These are phyloP conservation scores for Monilinia laxa DNA, from an alignment of 2,329 filamentous ascomycete genomes.

Conservation along the genomic window DNA sequence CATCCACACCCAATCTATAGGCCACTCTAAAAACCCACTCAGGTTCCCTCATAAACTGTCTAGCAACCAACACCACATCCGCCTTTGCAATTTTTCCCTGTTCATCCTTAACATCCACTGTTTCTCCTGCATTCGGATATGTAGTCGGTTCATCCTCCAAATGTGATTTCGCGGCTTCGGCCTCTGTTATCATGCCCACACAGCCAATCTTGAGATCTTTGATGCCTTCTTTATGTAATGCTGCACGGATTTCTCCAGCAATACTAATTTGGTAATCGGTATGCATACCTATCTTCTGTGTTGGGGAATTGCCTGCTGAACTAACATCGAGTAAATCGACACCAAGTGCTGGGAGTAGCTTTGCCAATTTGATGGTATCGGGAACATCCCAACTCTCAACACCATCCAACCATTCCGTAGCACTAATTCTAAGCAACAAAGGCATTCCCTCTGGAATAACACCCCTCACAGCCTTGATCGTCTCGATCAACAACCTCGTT, in stretches of 20 bases:
- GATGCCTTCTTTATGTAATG: constrained; percentile 50
- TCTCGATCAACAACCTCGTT: constrained; percentile 58
- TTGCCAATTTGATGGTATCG: constrained; percentile 58
- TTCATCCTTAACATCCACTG: constrained; percentile 43
- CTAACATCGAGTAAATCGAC: constrained; percentile 84
- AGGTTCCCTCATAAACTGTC: constrained; percentile 80
- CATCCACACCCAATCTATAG: constrained; percentile 66
- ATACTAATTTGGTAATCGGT: constrained; percentile 74
- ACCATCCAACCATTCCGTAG: constrained; percentile 61
- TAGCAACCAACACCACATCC: constrained; percentile 70
- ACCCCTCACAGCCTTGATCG: constrained; percentile 51
- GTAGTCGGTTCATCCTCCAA: constrained; percentile 45
- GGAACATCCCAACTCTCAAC: constrained; percentile 33
- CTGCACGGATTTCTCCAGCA: constrained; percentile 69
- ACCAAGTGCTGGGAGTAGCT: constrained; percentile 67
- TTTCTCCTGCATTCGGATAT: constrained; percentile 45
- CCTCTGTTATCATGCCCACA: constrained; percentile 72
- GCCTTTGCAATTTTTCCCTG: constrained; percentile 44
- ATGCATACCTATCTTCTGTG: constrained; percentile 49
- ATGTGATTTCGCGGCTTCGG: constrained; percentile 44
- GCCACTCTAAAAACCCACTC: constrained; percentile 74
- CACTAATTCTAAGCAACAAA: constrained; percentile 59
- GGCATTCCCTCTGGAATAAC: constrained; percentile 56
- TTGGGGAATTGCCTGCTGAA: constrained; percentile 66
- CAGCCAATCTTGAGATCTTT: constrained; percentile 65